Conservation (phyloP, 2,329 filamentous ascomycete species). For the Shiraia bambusicola region DNA sequence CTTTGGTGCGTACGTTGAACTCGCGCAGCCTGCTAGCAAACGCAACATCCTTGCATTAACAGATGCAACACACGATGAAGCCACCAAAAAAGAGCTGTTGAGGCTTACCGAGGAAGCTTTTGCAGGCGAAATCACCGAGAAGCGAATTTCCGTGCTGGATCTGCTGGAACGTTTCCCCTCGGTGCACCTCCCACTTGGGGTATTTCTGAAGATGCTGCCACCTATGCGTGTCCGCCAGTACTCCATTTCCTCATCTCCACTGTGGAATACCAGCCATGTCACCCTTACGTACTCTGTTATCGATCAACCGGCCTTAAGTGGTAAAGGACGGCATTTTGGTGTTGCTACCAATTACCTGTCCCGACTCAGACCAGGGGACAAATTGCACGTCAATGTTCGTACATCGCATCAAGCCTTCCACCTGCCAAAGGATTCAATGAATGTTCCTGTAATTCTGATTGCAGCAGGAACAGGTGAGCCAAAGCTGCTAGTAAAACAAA, state of each 20-base stretch:
- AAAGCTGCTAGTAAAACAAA: too few species aligned
- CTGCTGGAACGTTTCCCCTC: slow-evolving; percentile 64
- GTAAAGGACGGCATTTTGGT: slow-evolving; percentile 48
- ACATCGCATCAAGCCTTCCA: slow-evolving; percentile 48
- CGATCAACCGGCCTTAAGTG: slow-evolving; percentile 53
- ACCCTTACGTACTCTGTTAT: slow-evolving; percentile 71
- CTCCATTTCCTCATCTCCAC: slow-evolving; percentile 74
- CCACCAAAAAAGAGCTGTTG: slow-evolving; percentile 52
- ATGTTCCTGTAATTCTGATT: slow-evolving; percentile 46
- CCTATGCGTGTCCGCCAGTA: slow-evolving; percentile 79
- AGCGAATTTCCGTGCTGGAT: slow-evolving; percentile 66
- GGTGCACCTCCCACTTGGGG: slow-evolving; percentile 62
- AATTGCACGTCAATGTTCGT: slow-evolving; percentile 47
- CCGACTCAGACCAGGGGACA: slow-evolving; percentile 44
- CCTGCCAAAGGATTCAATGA: slow-evolving; percentile 45
- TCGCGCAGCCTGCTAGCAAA: slow-evolving; percentile 71
- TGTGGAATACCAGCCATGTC: slow-evolving; percentile 57
- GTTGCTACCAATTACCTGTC: slow-evolving; percentile 49
- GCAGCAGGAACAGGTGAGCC: slow-evolving; percentile 36
- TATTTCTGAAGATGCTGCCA: slow-evolving; percentile 71
- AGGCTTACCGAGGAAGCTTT: slow-evolving; percentile 49
- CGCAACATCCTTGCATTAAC: slow-evolving; percentile 56
- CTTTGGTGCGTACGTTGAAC: slow-evolving; percentile 70
- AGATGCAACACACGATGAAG: slow-evolving; percentile 53
- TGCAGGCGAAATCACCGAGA: slow-evolving; percentile 46